phyloP scores from a whole-genome alignment of 345 rosid genomes.

The Noccaea caerulescens region DNA sequence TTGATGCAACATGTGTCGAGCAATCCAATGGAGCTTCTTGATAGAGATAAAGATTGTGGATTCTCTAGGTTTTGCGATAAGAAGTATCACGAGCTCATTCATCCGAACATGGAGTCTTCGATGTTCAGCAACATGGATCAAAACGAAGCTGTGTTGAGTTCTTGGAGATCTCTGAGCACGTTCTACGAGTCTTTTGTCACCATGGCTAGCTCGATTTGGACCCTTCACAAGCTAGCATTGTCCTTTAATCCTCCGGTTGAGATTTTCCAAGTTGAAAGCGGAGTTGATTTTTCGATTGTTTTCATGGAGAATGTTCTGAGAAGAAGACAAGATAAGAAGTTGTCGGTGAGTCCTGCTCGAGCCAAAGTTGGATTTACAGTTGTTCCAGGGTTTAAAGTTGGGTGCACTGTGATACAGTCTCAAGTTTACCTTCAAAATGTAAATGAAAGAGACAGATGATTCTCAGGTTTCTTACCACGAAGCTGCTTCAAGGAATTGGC shows the following conservation, averaged over 20 bases:
- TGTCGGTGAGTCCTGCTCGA: constrained; percentile 44
- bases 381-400: constrained; percentile 86
- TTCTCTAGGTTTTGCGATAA: constrained; percentile 83
- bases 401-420: constrained; percentile 71
- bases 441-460: constrained; percentile 42
- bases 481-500: constrained; percentile 5
- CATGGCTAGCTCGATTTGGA: constrained; percentile 90
- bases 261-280: constrained; percentile 85
- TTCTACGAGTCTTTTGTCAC: constrained; percentile 79
- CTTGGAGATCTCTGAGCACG: constrained; percentile 76
- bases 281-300: constrained; percentile 73
- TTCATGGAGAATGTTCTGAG: constrained; percentile 83
- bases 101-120: constrained; percentile 84
- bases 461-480: constrained; percentile 7
- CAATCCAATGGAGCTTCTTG: constrained; percentile 77
- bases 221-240: constrained; percentile 77
- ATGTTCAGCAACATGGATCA: constrained; percentile 74
- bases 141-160: constrained; percentile 70
- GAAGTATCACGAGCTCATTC: constrained; percentile 88
- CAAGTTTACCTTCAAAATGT: constrained; percentile 70
- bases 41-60: constrained; percentile 63
- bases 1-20: constrained; percentile 79
- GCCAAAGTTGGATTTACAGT: constrained; percentile 86
- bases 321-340: constrained; percentile 36
- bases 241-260: constrained; percentile 84